These are phyloP conservation scores for Exophiala sp. DNA, from an alignment of 2,329 filamentous ascomycete genomes.

Conservation along the genomic window DNA sequence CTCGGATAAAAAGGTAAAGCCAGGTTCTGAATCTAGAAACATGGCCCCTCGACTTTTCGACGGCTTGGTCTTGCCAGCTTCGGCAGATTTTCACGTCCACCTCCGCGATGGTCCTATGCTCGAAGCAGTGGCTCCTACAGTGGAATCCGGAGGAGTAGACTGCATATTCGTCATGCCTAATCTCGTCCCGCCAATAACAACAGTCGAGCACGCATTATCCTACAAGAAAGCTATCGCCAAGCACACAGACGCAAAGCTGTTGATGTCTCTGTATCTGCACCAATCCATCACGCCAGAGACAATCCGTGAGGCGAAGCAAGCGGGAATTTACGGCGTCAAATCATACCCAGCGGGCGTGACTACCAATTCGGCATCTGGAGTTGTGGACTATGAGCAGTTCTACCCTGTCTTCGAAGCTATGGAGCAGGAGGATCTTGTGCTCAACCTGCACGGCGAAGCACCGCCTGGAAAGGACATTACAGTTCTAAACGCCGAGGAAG, in stretches of 20 bases:
- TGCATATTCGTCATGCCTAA: slow-evolving; percentile 55
- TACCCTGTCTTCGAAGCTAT: slow-evolving; percentile 76
- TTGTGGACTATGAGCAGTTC: slow-evolving; percentile 43
- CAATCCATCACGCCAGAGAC: slow-evolving; percentile 62
- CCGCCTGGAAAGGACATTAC: slow-evolving; percentile 48
- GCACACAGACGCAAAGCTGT: slow-evolving; percentile 54
- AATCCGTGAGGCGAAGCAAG: slow-evolving; percentile 68
- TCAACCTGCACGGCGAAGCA: slow-evolving; percentile 93
- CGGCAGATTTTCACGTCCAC: slow-evolving; percentile 42
- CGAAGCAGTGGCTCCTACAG: slow-evolving; percentile 51
- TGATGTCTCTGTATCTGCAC: slow-evolving; percentile 72
- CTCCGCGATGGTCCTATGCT: slow-evolving; percentile 52
- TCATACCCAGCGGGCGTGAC: slow-evolving; percentile 48
- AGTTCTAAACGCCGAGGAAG: slow-evolving; percentile 66
- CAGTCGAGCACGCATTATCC: slow-evolving; percentile 59
- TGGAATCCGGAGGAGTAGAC: background rate
- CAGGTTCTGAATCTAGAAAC: background rate
- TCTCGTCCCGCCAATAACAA: slow-evolving; percentile 61
- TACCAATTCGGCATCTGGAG: slow-evolving; percentile 54
- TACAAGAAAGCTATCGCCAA: slow-evolving; percentile 50
- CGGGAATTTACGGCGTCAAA: slow-evolving; percentile 63
- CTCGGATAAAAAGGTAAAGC: background rate
- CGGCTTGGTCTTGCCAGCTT: slow-evolving; percentile 18
- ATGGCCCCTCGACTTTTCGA: slow-evolving; percentile 18
- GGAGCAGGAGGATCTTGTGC: slow-evolving; percentile 75